phyloP scores from a whole-genome alignment of 75 land plant species.

The Cunninghamia lanceolata region DNA sequence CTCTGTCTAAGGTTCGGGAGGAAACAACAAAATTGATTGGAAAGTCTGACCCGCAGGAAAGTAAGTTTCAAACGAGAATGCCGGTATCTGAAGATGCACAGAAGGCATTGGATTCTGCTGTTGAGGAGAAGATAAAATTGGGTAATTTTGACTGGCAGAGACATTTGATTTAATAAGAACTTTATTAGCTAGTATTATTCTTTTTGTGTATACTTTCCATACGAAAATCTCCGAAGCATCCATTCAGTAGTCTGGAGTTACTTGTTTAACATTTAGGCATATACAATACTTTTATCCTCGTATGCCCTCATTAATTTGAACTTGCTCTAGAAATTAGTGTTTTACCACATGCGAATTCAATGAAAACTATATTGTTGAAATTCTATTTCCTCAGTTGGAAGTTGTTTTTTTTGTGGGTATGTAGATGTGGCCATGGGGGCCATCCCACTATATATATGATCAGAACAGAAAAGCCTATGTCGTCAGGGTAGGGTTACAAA shows the following conservation, averaged over 20 bases:
- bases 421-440: too few species aligned
- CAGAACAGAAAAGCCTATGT: too few species aligned
- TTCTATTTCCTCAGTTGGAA: neutral
- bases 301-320: neutral
- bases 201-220: neutral
- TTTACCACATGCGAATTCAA: neutral
- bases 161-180: neutral
- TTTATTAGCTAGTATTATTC: neutral
- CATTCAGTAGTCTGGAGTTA: neutral
- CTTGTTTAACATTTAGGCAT: neutral
- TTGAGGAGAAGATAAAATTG: conserved; percentile 63
- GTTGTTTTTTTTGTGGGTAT: neutral
- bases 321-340: neutral
- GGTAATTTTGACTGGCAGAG: conserved; percentile 39
- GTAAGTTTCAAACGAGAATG: conserved; percentile 63
- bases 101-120: conserved; percentile 80
- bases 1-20: conserved; percentile 68
- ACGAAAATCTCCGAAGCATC: neutral
- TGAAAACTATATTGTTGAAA: neutral
- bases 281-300: conserved; percentile 5
- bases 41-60: conserved; percentile 46
- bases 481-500: too few species aligned
- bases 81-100: conserved; percentile 80
- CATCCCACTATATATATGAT: too few species aligned
- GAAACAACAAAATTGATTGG: conserved; percentile 68